Evolutionary conservation across 176 grass and related monocot genomes (phyloP).

Genomic region (Puccinellia tenuiflora): DNA sequence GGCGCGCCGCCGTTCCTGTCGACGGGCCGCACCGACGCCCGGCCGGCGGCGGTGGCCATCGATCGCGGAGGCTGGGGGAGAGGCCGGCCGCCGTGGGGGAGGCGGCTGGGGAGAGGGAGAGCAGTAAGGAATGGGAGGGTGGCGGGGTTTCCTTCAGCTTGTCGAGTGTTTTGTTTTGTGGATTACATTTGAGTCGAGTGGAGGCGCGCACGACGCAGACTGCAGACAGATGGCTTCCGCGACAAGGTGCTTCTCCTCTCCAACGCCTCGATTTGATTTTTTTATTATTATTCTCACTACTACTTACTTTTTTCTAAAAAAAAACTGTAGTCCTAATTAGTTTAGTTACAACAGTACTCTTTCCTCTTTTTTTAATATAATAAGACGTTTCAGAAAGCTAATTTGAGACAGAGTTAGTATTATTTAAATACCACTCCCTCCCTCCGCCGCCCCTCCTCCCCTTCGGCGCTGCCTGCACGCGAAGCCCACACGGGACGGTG

Average conservation of each 20-base stretch:
- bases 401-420: too few species aligned
- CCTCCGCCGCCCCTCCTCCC: too few species aligned
- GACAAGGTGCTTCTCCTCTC: background rate
- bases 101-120: background rate
- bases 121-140: background rate
- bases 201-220: conserved; percentile 43
- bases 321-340: too few species aligned
- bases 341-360: too few species aligned
- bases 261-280: background rate
- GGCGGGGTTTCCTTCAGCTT: background rate
- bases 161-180: background rate
- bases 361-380: too few species aligned
- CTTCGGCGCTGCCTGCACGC: too few species aligned
- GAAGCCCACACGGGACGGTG: too few species aligned
- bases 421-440: too few species aligned
- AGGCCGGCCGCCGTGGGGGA: background rate
- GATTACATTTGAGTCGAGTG: conserved; percentile 8
- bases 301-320: too few species aligned
- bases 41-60: conserved; percentile 23
- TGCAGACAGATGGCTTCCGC: background rate
- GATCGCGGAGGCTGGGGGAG: background rate
- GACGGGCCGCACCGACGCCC: conserved; percentile 7
- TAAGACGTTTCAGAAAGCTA: too few species aligned
- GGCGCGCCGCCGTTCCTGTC: conserved; percentile 22
- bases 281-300: background rate